Percentiles rank a stretch among this genome's conserved stretches.
Conservation (phyloP, 2,329 filamentous ascomycete genomes). For the Thermothelomyces thermophilus region DNA sequence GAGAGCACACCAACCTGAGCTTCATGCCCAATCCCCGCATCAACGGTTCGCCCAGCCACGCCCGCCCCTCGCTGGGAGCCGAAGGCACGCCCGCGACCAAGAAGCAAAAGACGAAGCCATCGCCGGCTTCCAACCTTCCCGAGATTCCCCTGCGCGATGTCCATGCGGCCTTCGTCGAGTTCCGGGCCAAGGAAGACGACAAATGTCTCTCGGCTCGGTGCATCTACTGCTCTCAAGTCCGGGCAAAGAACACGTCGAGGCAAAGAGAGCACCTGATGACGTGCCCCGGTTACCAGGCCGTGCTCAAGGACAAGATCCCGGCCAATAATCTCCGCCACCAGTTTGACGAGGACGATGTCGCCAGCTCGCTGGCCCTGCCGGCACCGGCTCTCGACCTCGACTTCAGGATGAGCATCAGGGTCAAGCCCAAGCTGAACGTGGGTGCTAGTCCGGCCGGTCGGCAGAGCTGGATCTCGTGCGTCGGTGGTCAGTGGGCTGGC, state of each 20-base stretch:
- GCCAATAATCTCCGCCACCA: slow-evolving; percentile 24
- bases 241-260: slow-evolving; percentile 26
- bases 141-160: slow-evolving; percentile 24
- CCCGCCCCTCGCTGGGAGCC: slow-evolving; percentile 12
- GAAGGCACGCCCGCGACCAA: slow-evolving; percentile 21
- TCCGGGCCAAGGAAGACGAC: slow-evolving; percentile 22
- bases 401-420: slow-evolving; percentile 24
- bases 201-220: slow-evolving; percentile 23
- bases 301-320: slow-evolving; percentile 24
- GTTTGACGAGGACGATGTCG: slow-evolving; percentile 24
- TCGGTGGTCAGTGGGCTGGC: slow-evolving; percentile 24
- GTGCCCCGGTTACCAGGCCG: slow-evolving; percentile 21
- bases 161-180: slow-evolving; percentile 25
- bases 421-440: slow-evolving; percentile 23
- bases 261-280: slow-evolving; percentile 24
- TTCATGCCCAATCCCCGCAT: slow-evolving; percentile 25
- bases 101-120: slow-evolving; percentile 21
- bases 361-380: slow-evolving; percentile 21
- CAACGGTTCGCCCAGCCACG: slow-evolving; percentile 18
- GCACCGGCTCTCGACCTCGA: slow-evolving; percentile 21
- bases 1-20: slow-evolving; percentile 17
- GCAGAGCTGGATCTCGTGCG: slow-evolving; percentile 23
- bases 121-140: slow-evolving; percentile 12
- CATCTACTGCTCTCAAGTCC: slow-evolving; percentile 22
- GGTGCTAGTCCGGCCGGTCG: slow-evolving; percentile 15